Conservation (phyloP, 768 basidiomycete genomes). For the Amyloporia xantha region DNA sequence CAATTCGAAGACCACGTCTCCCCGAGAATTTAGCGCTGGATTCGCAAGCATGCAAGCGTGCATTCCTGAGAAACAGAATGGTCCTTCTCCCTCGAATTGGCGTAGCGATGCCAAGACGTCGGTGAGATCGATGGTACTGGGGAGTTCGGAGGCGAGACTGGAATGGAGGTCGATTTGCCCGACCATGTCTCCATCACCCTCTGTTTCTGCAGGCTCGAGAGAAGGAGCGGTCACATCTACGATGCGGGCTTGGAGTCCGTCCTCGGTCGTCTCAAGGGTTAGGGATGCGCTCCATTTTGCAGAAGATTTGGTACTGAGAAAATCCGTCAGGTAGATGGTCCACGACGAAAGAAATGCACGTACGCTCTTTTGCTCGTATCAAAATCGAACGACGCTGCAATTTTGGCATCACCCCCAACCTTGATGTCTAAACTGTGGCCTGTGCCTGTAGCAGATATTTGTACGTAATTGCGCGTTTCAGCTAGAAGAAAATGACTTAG, state of each 20-base stretch:
- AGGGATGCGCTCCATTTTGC: not conserved
- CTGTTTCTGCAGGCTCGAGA: not conserved
- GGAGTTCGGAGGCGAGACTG: not conserved
- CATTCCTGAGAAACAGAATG: not conserved
- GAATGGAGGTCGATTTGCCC: not conserved
- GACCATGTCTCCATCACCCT: not conserved
- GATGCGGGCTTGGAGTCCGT: not conserved
- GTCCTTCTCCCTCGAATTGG: not conserved
- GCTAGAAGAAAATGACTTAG: not conserved
- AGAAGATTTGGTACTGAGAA: not conserved
- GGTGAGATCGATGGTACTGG: not conserved
- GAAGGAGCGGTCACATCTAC: not conserved
- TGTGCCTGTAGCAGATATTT: not conserved
- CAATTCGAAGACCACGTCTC: not conserved
- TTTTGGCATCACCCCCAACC: not conserved
- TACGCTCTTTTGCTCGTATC: not conserved
- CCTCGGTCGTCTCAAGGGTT: not conserved
- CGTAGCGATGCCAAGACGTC: not conserved
- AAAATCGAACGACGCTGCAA: not conserved
- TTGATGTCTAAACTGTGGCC: not conserved
- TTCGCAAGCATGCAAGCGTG: not conserved
- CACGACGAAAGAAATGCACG: slow-evolving; percentile 56
- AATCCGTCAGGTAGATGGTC: slow-evolving; percentile 23
- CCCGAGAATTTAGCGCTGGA: not conserved
- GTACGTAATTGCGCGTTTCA: not conserved